Percentiles rank a stretch among this genome's conserved stretches.
These are phyloP conservation scores for Daedaleopsis sinensis DNA, from an alignment of 768 basidiomycete species.

Conservation along the genomic window DNA sequence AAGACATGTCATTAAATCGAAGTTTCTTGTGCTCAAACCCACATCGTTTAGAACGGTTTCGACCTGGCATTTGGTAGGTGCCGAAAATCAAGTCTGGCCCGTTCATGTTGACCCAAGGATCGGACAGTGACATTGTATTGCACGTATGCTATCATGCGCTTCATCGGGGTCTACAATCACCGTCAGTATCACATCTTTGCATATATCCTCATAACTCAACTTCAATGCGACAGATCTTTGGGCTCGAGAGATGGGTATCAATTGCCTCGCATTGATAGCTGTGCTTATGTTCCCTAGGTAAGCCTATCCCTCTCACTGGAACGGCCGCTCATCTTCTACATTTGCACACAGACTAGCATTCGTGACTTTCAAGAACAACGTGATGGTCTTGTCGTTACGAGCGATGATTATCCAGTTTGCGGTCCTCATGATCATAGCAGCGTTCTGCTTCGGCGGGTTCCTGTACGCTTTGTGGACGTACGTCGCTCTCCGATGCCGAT, in stretches of 20 bases:
- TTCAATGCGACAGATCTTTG: constrained; percentile 48
- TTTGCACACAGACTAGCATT: constrained; percentile 70
- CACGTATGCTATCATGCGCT: constrained; percentile 73
- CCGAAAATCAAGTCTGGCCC: neutral
- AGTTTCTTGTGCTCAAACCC: neutral
- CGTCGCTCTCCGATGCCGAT: constrained; percentile 35
- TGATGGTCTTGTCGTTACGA: constrained; percentile 80
- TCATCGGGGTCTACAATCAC: constrained; percentile 76
- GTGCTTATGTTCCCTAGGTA: constrained; percentile 89
- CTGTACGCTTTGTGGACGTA: constrained; percentile 93
- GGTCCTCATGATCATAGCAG: constrained; percentile 81
- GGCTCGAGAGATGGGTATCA: constrained; percentile 74
- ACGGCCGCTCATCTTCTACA: neutral
- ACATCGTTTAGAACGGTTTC: constrained; percentile 74
- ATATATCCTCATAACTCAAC: neutral
- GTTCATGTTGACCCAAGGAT: neutral
- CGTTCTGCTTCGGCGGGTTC: constrained; percentile 92
- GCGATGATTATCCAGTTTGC: constrained; percentile 94
- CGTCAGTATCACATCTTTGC: constrained; percentile 42
- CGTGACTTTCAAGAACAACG: constrained; percentile 80
- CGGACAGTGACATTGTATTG: constrained; percentile 72
- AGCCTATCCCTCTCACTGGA: neutral
- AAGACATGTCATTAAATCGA: constrained; percentile 19
- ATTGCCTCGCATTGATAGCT: constrained; percentile 87
- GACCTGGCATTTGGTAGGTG: constrained; percentile 83